Conservation (phyloP, 371 early-diverging fungal species). For the Apophysomyces trapeziformis region DNA sequence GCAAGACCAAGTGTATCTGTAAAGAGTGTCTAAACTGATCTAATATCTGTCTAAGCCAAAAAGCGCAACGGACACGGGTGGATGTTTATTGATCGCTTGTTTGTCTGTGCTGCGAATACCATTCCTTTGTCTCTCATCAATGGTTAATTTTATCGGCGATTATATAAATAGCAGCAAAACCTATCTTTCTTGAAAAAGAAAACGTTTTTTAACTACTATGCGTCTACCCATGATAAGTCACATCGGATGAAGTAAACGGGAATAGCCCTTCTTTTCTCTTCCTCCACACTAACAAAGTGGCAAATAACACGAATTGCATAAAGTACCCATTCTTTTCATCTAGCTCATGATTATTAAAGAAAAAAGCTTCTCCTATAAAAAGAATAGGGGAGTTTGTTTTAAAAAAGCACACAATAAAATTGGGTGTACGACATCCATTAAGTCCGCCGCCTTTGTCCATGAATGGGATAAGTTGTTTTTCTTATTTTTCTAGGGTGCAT, state of each 20-base stretch:
- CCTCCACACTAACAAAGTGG: no score
- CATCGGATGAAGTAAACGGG: no score
- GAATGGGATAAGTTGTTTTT: neutral
- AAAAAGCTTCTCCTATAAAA: no score
- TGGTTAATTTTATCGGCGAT: neutral
- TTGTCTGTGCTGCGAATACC: neutral
- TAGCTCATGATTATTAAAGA: no score
- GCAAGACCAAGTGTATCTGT: no score
- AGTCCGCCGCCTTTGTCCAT: conserved; percentile 2
- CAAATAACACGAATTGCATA: no score
- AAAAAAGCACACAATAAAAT: neutral
- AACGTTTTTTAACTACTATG: neutral
- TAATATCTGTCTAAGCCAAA: no score
- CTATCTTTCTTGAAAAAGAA: neutral
- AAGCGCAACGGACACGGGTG: no score
- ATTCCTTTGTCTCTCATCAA: neutral
- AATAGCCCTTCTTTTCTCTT: no score
- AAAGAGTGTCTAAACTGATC: no score
- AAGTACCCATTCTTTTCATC: no score
- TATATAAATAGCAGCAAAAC: neutral
- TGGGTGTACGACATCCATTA: conserved; percentile 7
- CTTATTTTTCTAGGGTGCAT: conserved; percentile 39
- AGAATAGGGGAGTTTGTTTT: no score
- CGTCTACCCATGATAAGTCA: neutral
- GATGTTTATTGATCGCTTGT: neutral